Conservation (phyloP, 2,329 filamentous ascomycete genomes). For the Neofusicoccum cordaticola region DNA sequence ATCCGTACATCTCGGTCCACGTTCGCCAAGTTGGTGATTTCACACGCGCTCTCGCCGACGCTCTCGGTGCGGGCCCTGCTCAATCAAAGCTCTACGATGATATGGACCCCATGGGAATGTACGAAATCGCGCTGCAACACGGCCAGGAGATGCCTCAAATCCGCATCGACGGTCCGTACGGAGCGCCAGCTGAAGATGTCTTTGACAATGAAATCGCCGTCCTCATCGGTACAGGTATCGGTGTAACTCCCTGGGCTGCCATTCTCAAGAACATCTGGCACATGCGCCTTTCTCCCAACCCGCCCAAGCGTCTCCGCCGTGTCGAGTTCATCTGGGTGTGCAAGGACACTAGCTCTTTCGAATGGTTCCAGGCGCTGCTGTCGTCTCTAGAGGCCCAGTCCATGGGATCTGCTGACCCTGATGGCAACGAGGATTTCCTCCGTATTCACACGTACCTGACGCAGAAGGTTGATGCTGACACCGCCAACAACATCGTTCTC, state of each 20-base stretch:
- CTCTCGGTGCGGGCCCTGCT: constrained; percentile 83
- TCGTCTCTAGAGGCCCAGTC: constrained; percentile 88
- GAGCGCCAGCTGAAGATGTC: constrained; percentile 94
- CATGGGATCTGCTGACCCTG: constrained; percentile 52
- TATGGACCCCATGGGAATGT: constrained; percentile 92
- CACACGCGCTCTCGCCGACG: constrained; percentile 87
- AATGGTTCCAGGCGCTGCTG: constrained; percentile 96
- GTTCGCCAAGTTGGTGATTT: constrained; percentile 97
- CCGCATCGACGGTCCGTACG: constrained; percentile 92
- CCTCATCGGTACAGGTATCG: constrained; percentile 81
- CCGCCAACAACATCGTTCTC: constrained; percentile 92
- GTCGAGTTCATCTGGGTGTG: constrained; percentile 99
- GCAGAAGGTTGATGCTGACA: constrained; percentile 87
- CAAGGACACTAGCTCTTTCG: constrained; percentile 91
- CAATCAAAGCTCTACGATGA: constrained; percentile 88
- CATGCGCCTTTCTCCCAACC: constrained; percentile 83
- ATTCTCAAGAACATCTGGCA: constrained; percentile 99
- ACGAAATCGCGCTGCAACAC: constrained; percentile 92
- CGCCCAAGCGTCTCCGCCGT: constrained; percentile 81
- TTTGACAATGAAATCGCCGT: constrained; percentile 90
- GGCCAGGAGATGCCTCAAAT: constrained; percentile 88
- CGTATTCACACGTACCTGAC: constrained; percentile 98
- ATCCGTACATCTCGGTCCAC: constrained; percentile 91
- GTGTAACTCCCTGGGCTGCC: constrained; percentile 81
- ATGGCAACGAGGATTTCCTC: constrained; percentile 68